phyloP scores from a whole-genome alignment of 371 early-diverging fungal genomes.

The Syncephalis plumigaleata region DNA sequence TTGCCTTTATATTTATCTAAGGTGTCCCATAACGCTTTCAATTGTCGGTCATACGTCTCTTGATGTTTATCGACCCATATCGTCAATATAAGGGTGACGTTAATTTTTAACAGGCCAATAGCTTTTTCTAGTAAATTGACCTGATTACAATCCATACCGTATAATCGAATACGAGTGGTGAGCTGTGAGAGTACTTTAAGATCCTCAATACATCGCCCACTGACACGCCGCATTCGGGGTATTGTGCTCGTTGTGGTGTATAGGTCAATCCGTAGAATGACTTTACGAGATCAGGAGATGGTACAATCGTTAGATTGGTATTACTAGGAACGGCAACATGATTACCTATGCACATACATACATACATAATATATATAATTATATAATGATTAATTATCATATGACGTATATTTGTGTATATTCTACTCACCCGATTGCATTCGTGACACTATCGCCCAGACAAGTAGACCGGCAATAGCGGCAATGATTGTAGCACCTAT shows the following conservation, averaged over 20 bases:
- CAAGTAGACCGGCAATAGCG: no score
- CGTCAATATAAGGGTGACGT: conserved; percentile 16
- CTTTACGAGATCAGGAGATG: conserved; percentile 8
- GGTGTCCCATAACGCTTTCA: conserved; percentile 10
- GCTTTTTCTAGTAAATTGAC: conserved; percentile 14
- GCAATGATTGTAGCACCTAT: no score
- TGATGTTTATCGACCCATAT: conserved; percentile 19
- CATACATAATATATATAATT: no score
- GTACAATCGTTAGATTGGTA: conserved; percentile 7
- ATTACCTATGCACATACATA: no score
- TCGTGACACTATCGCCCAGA: no score
- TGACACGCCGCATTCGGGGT: conserved; percentile 14
- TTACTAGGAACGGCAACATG: background rate
- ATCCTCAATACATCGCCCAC: conserved; percentile 15
- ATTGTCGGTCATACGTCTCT: conserved; percentile 14
- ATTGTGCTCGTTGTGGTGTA: conserved; percentile 14
- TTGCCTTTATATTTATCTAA: conserved; percentile 12
- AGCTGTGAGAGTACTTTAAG: conserved; percentile 18
- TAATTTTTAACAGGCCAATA: conserved; percentile 14
- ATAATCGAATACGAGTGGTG: conserved; percentile 13
- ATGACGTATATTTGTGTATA: no score
- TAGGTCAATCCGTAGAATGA: conserved; percentile 20
- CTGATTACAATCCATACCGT: conserved; percentile 19
- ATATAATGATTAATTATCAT: no score
- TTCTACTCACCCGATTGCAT: no score